Conservation (phyloP, 2,329 filamentous ascomycete genomes). For the Penicillium sp. region DNA sequence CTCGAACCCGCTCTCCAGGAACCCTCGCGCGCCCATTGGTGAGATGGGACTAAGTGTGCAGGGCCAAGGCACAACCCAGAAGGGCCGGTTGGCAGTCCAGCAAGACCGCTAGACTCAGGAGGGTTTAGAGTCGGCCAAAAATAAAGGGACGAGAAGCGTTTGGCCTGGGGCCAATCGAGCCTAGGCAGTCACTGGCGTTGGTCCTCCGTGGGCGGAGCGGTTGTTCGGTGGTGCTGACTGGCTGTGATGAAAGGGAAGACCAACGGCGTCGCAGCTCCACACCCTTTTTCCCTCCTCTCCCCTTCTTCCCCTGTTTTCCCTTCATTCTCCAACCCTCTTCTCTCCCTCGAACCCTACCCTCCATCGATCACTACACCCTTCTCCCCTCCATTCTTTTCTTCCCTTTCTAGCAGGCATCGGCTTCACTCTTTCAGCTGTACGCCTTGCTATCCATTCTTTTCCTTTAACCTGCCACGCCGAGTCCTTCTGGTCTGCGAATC, state of each 20-base stretch:
- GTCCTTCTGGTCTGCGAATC: conserved; percentile 12
- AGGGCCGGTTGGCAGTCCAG: conserved; percentile 24
- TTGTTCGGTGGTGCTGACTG: neutral
- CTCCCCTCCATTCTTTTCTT: conserved; percentile 30
- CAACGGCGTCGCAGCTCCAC: conserved; percentile 12
- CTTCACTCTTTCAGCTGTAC: conserved; percentile 69
- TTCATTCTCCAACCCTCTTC: conserved; percentile 26
- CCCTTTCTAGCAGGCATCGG: conserved; percentile 52
- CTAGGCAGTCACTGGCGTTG: neutral
- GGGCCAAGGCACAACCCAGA: conserved; percentile 54
- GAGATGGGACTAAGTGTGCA: conserved; percentile 45
- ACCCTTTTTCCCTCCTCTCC: conserved; percentile 26
- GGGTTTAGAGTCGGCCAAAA: conserved; percentile 22
- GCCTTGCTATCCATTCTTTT: conserved; percentile 55
- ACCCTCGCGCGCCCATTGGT: conserved; percentile 16
- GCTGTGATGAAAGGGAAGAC: neutral
- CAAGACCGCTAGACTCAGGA: conserved; percentile 46
- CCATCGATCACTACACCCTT: neutral
- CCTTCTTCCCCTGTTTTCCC: conserved; percentile 30
- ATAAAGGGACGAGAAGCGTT: conserved; percentile 15
- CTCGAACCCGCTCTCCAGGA: conserved; percentile 14
- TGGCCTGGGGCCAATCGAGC: neutral
- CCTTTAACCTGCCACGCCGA: conserved; percentile 21
- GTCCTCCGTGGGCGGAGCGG: neutral
- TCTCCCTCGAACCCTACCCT: conserved; percentile 7